phyloP scores from a whole-genome alignment of 495 filamentous ascomycete genomes.

The Lineolata rhizophorae region DNA sequence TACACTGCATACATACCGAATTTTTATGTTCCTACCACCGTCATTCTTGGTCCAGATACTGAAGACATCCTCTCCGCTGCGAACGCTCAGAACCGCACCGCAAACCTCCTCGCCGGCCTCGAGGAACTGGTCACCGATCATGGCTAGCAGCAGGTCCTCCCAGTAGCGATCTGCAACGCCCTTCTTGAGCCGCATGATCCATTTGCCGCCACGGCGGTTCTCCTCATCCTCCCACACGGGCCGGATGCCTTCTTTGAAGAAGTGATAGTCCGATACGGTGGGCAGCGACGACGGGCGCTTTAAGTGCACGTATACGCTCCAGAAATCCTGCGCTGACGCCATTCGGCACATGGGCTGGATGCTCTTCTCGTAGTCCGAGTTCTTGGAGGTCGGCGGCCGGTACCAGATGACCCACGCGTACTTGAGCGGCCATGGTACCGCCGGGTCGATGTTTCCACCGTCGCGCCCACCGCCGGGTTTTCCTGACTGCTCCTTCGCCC shows the following conservation, averaged over 20 bases:
- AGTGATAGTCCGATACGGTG: constrained; percentile 89
- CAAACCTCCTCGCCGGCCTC: constrained; percentile 91
- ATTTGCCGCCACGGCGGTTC: constrained; percentile 91
- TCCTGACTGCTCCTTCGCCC: constrained; percentile 3
- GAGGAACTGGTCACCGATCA: constrained; percentile 85
- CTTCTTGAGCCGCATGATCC: constrained; percentile 90
- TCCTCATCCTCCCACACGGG: constrained; percentile 98
- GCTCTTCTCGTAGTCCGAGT: constrained; percentile 96
- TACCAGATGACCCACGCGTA: constrained; percentile 95
- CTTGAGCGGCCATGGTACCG: constrained; percentile 30
- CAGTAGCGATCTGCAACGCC: constrained; percentile 92
- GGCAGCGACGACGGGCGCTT: constrained; percentile 75
- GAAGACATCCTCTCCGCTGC: constrained; percentile 89
- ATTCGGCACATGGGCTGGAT: constrained; percentile 67
- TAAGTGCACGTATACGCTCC: constrained; percentile 73
- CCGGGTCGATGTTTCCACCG: constrained; percentile 5
- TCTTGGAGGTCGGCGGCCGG: constrained; percentile 82
- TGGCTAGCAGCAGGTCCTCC: constrained; percentile 82
- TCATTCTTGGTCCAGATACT: constrained; percentile 93
- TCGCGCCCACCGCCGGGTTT: no score
- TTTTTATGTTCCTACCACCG: constrained; percentile 85
- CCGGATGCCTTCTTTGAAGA: constrained; percentile 91
- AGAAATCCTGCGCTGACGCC: constrained; percentile 75
- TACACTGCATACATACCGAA: no score
- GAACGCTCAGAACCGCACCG: constrained; percentile 78